Evolutionary conservation across 2,329 filamentous ascomycete genomes (phyloP).

Genomic region (Calonectria leucothoes): DNA sequence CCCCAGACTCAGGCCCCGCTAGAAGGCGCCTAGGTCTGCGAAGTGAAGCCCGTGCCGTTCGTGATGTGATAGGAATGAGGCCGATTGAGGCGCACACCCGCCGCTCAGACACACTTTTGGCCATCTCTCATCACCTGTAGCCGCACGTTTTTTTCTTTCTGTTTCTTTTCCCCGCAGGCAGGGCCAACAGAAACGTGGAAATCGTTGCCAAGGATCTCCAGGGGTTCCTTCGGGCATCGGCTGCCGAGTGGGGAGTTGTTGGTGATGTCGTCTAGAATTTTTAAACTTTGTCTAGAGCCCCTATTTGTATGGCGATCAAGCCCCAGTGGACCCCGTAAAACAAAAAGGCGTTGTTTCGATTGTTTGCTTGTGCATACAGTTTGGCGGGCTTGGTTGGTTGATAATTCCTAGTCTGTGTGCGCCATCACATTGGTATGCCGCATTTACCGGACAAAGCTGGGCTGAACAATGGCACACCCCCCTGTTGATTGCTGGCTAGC

Average conservation of each 20-base stretch:
- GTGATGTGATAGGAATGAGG: conserved; percentile 4
- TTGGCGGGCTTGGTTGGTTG: not conserved
- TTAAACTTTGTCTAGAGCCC: not conserved
- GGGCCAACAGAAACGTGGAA: not conserved
- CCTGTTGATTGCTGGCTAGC: not conserved
- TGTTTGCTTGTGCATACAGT: not conserved
- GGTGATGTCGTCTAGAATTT: not conserved
- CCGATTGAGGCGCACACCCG: not conserved
- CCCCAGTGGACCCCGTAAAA: not conserved
- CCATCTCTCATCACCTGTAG: not conserved
- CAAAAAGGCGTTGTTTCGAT: not conserved
- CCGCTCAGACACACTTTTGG: not conserved
- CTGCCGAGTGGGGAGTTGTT: not conserved
- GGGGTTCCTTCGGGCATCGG: not conserved
- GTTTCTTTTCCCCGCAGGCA: not conserved
- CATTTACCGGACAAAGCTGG: not conserved
- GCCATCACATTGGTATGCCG: not conserved
- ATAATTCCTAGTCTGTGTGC: not conserved
- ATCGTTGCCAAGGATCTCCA: not conserved
- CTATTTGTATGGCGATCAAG: not conserved
- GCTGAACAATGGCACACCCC: not conserved
- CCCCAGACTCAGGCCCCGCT: not conserved
- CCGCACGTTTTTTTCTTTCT: not conserved
- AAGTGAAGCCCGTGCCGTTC: not conserved
- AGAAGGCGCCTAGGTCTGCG: not conserved